phyloP scores from a whole-genome alignment of 306 rosid genomes.

The Cucurbita ficifolia region DNA sequence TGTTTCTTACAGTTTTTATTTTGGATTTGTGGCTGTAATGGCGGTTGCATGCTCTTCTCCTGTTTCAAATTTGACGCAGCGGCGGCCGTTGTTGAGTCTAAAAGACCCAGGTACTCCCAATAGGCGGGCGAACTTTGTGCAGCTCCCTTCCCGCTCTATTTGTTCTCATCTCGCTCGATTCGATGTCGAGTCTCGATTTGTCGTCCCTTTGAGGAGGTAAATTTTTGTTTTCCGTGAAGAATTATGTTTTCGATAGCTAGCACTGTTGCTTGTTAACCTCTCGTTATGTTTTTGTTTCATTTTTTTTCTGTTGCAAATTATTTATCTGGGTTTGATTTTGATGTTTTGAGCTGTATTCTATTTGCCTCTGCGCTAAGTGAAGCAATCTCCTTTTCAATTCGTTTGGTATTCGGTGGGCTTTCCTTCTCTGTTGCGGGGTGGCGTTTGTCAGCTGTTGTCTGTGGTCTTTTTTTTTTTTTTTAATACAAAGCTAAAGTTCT shows the following conservation, averaged over 20 bases:
- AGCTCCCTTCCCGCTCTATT: constrained; percentile 9
- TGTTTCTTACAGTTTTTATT: not conserved
- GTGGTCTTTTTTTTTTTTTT: not conserved
- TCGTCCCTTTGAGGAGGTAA: constrained; percentile 22
- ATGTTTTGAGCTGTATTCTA: not conserved
- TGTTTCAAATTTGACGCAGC: constrained; percentile 7
- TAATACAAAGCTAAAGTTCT: not conserved
- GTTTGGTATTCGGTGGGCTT: not conserved
- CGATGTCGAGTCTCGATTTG: constrained; percentile 5
- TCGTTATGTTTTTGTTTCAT: not conserved
- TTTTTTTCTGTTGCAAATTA: not conserved
- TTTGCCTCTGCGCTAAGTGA: not conserved
- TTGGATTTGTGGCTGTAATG: constrained; percentile 8
- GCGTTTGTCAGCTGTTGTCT: not conserved
- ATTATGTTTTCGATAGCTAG: not conserved
- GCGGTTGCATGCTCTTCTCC: constrained; percentile 16
- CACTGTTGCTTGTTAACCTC: not conserved
- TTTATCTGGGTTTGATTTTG: not conserved
- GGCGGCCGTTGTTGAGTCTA: constrained; percentile 7
- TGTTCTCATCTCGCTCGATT: constrained; percentile 2
- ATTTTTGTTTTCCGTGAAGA: not conserved
- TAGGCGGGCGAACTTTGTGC: constrained; percentile 12
- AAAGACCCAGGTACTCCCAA: not conserved
- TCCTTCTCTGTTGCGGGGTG: not conserved
- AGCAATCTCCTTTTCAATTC: not conserved